Evolutionary conservation across 169 alveolate genomes (phyloP).

Genomic region (Eimeria maxima): DNA sequence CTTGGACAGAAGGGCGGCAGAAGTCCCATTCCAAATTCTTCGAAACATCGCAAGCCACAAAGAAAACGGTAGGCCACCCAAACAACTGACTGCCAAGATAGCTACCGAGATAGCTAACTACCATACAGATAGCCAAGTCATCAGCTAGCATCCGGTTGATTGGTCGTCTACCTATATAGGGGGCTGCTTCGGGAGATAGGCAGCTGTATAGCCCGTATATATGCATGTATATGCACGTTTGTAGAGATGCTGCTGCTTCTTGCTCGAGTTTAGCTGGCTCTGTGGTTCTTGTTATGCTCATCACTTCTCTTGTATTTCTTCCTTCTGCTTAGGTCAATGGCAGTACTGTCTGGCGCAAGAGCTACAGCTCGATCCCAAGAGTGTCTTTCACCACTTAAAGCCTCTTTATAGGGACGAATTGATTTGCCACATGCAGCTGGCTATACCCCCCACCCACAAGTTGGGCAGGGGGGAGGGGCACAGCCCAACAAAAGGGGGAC

Average conservation of each 20-base stretch:
- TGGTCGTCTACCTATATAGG: too few relatives aligned
- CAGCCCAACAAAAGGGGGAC: too few relatives aligned
- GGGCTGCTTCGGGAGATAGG: too few relatives aligned
- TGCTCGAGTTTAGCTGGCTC: too few relatives aligned
- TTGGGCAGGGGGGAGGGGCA: not conserved
- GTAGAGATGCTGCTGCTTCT: too few relatives aligned
- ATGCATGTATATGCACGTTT: too few relatives aligned
- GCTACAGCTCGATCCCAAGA: constrained; percentile 70
- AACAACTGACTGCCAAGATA: too few relatives aligned
- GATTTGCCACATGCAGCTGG: constrained; percentile 69
- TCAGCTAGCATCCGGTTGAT: too few relatives aligned
- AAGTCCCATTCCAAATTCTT: not conserved
- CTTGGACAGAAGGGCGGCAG: not conserved
- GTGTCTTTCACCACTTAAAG: constrained; percentile 81
- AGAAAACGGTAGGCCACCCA: constrained; percentile 8
- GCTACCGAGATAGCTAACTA: not conserved
- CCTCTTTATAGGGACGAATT: constrained; percentile 65
- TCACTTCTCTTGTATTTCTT: too few relatives aligned
- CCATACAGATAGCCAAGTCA: not conserved
- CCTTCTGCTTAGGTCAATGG: constrained; percentile 78
- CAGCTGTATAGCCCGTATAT: too few relatives aligned
- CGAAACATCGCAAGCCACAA: constrained; percentile 33
- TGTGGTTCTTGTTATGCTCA: too few relatives aligned
- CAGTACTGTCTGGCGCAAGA: constrained; percentile 81
- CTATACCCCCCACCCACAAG: constrained; percentile 74